Evolutionary conservation across 495 filamentous ascomycete species (phyloP), one percentile per base, ranked within the genome.

Genomic region (Annulohypoxylon moriforme): DNA sequence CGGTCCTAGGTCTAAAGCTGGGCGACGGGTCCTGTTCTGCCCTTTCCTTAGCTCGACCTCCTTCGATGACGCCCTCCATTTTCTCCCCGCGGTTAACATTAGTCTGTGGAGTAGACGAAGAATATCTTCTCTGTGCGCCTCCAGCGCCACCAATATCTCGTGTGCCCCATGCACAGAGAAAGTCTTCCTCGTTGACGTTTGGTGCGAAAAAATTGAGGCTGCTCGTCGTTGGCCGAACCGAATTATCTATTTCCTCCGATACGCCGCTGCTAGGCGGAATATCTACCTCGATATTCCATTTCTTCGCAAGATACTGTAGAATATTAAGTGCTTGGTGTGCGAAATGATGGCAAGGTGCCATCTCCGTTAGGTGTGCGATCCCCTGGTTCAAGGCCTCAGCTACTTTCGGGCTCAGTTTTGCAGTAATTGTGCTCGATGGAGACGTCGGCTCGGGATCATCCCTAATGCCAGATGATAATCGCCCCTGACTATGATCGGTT

Each of bases 321-420:
- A 90, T 89, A 64, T 89, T 85, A 58, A 89, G 81, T 2, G 83
- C 84, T 27, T 87, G 86, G 8, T 81, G 81, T 22, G 86, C 87
- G 60, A 90, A 90, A 59, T 83, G 82, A 71, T 90, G 88, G 62
- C 87, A 88, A 1, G 80, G 80, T 3, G 82, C 83, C 83, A 90
- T 86, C 60, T 87, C 85, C 18, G 84, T 83, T 9, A 91, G 76
- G 57, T 86, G 86, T 16, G 83, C 78, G 27, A 85, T 84, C 11
- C 83, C 81, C 29, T 80, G 79, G 16, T 67, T 80, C 34, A 85
- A 75, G 4, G 82, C 74, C 24, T 81, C 79, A 20, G 76, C 73
- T 24, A 82, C 80, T n/a, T 67, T 74, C 33, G 68, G 76, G 27
- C 53, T 70, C 11, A 75, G 40, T 31, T 67, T 78, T 13, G 74